Evolutionary conservation across 192 early-diverging fungal species (phyloP).

Genomic region (Allomyces javanicus): DNA sequence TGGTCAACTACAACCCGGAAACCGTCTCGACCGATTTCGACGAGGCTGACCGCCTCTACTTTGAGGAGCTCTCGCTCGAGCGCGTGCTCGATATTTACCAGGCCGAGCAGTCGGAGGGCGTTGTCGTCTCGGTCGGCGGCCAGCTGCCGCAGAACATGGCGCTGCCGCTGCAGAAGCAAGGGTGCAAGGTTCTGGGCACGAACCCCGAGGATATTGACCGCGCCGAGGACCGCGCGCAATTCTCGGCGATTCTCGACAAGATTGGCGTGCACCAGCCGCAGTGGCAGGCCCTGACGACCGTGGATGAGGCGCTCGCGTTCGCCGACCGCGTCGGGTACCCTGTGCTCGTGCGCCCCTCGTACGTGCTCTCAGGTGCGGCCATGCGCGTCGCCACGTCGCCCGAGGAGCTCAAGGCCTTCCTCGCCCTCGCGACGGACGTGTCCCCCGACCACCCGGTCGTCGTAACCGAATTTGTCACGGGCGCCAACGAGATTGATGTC

Average conservation of each 20-base stretch:
- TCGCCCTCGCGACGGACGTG: constrained; percentile 64
- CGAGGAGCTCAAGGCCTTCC: constrained; percentile 43
- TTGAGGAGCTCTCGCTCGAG: constrained; percentile 85
- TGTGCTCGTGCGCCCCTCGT: constrained; percentile 85
- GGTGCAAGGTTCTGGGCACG: constrained; percentile 78
- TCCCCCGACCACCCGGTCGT: constrained; percentile 92
- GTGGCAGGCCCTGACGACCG: constrained; percentile 80
- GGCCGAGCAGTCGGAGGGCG: constrained; percentile 58
- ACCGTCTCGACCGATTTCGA: constrained; percentile 97
- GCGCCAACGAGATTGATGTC: constrained; percentile 85
- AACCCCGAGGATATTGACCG: constrained; percentile 74
- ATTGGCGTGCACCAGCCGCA: constrained; percentile 91
- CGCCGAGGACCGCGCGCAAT: constrained; percentile 90
- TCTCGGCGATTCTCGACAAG: constrained; percentile 70
- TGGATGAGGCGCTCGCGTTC: constrained; percentile 69
- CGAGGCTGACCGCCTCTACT: constrained; percentile 96
- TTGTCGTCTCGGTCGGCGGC: constrained; percentile 80
- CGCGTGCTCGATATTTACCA: constrained; percentile 93
- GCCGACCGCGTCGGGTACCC: constrained; percentile 72
- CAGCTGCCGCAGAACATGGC: constrained; percentile 97
- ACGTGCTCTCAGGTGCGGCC: constrained; percentile 92
- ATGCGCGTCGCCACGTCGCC: constrained; percentile 89
- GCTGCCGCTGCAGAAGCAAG: constrained; percentile 46
- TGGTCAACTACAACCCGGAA: constrained; percentile 99
- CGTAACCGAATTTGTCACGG: constrained; percentile 87